Evolutionary conservation across 176 grass and related monocot genomes (phyloP).

Genomic region (Rhynchospora pubera): DNA sequence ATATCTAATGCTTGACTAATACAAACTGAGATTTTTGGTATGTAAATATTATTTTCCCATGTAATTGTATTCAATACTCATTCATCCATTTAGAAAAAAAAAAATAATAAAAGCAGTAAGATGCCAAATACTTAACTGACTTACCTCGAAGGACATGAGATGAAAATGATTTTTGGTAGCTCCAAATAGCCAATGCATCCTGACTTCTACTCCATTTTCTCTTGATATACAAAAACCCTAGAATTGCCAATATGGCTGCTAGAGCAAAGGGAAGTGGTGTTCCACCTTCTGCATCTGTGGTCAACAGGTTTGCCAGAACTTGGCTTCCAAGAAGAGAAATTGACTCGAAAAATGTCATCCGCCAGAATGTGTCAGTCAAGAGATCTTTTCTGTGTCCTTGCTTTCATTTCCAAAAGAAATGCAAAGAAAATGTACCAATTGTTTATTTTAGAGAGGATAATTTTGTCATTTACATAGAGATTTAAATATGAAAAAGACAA

Average conservation of each 20-base stretch:
- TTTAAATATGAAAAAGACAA: background rate
- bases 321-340: conserved; percentile 70
- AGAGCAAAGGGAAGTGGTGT: conserved; percentile 46
- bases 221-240: conserved; percentile 61
- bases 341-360: conserved; percentile 89
- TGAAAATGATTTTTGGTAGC: conserved; percentile 87
- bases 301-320: conserved; percentile 55
- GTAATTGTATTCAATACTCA: background rate
- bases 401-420: conserved; percentile 51
- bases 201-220: conserved; percentile 57
- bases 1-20: background rate
- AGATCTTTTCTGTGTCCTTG: conserved; percentile 78
- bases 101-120: background rate
- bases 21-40: background rate
- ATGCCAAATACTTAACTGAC: conserved; percentile 26
- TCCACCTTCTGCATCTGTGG: conserved; percentile 31
- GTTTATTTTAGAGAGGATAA: background rate
- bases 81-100: background rate
- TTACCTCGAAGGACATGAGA: conserved; percentile 92
- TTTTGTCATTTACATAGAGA: background rate
- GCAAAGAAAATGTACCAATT: conserved; percentile 18
- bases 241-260: conserved; percentile 55
- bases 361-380: conserved; percentile 78
- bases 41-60: background rate
- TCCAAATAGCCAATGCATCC: conserved; percentile 53